A percentile compares a stretch with the other conserved stretches of the same genome.
Conservation (phyloP, 345 rosid genomes). For the Tarenaya hassleriana region DNA sequence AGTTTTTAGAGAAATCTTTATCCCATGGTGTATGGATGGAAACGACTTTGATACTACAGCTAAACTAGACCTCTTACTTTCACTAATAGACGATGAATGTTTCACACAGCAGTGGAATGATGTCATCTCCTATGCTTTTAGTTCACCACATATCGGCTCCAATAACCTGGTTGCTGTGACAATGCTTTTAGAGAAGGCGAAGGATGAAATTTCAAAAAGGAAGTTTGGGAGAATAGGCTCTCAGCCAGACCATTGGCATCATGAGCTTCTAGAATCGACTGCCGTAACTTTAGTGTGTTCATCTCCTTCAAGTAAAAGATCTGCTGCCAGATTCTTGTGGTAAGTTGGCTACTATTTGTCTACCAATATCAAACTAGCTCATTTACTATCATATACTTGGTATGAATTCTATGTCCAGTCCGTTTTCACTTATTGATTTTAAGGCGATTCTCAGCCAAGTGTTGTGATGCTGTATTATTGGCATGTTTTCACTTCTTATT, state of each 20-base stretch:
- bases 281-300: conserved; percentile 51
- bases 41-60: conserved; percentile 38
- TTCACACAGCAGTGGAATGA: conserved; percentile 69
- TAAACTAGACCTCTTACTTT: conserved; percentile 68
- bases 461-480: conserved; percentile 15
- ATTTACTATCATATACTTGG: conserved; percentile 5
- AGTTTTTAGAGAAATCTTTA: conserved; percentile 57
- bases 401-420: not conserved
- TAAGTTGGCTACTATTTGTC: conserved; percentile 28
- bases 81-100: conserved; percentile 70
- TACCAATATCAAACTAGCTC: conserved; percentile 13
- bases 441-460: not conserved
- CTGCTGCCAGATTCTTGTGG: conserved; percentile 59
- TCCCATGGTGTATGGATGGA: conserved; percentile 80
- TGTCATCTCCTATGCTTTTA: conserved; percentile 47
- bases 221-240: conserved; percentile 39
- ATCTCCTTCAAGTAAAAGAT: conserved; percentile 32
- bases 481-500: conserved; percentile 17
- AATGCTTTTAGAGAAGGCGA: conserved; percentile 65
- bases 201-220: conserved; percentile 44
- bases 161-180: conserved; percentile 38
- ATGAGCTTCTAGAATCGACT: conserved; percentile 66
- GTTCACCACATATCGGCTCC: conserved; percentile 34
- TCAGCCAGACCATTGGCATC: conserved; percentile 61
- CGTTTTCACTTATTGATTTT: conserved; percentile 2